A percentile compares a stretch with the other conserved stretches of the same genome.
Conservation (phyloP, 345 rosid species). For the Physaria fendleri region DNA sequence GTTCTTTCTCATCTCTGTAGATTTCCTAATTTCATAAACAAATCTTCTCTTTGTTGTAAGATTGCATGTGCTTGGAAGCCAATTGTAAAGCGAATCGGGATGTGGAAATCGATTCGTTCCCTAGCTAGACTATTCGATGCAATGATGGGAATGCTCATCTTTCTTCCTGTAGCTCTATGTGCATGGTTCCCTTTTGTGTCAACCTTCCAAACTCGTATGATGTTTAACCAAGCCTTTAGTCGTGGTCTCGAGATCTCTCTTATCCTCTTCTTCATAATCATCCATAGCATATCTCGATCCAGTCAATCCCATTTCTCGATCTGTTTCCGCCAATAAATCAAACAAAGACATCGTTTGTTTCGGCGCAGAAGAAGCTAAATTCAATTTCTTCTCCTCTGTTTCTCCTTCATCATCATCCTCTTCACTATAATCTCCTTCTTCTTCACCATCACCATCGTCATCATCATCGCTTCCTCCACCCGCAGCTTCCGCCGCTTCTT, state of each 20-base stretch:
- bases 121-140: slow-evolving; percentile 82
- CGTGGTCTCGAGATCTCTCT: slow-evolving; percentile 90
- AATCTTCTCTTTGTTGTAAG: slow-evolving; percentile 35
- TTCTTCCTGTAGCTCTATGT: slow-evolving; percentile 69
- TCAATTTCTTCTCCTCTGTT: too few relatives aligned
- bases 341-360: too few relatives aligned
- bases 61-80: slow-evolving; percentile 97
- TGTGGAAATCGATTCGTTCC: slow-evolving; percentile 92
- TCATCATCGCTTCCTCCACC: too few relatives aligned
- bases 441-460: too few relatives aligned
- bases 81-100: slow-evolving; percentile 53
- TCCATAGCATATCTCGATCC: too few relatives aligned
- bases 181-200: slow-evolving; percentile 98
- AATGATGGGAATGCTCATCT: slow-evolving; percentile 92
- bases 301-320: too few relatives aligned
- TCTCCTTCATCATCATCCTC: too few relatives aligned
- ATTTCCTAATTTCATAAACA: background rate
- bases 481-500: too few relatives aligned
- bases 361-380: too few relatives aligned
- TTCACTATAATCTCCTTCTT: too few relatives aligned
- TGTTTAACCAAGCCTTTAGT: slow-evolving; percentile 98
- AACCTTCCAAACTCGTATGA: slow-evolving; percentile 93
- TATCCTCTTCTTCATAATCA: too few relatives aligned
- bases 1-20: background rate
- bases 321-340: too few relatives aligned